These are phyloP conservation scores for Hyaloperonospora arabidopsidis DNA, from an alignment of 352 stramenopile genomes.

Conservation along the genomic window DNA sequence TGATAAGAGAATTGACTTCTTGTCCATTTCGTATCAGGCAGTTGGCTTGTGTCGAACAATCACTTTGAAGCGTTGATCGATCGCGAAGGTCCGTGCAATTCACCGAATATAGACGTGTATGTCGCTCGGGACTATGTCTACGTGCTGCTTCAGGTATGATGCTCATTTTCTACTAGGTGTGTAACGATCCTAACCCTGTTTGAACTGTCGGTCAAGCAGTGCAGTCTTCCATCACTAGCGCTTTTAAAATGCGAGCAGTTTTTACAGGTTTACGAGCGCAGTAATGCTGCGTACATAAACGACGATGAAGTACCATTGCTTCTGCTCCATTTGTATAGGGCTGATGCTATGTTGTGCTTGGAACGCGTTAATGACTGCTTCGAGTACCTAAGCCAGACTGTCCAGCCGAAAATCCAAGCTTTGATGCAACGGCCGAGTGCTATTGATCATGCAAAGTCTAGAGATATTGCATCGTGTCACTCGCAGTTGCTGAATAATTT, in stretches of 20 bases:
- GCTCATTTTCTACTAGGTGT: background rate
- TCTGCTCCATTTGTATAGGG: constrained; percentile 52
- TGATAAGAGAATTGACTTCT: background rate
- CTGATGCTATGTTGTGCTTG: constrained; percentile 67
- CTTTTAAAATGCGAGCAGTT: constrained; percentile 35
- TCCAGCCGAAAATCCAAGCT: constrained; percentile 27
- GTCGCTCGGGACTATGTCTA: constrained; percentile 43
- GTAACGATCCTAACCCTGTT: background rate
- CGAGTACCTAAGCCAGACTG: constrained; percentile 28
- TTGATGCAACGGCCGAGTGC: constrained; percentile 3
- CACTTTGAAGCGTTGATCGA: constrained; percentile 33
- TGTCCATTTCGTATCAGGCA: constrained; percentile 11
- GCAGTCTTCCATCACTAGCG: constrained; percentile 41
- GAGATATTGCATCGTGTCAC: constrained; percentile 38
- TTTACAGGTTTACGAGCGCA: constrained; percentile 11
- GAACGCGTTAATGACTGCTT: constrained; percentile 59
- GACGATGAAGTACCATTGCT: constrained; percentile 5
- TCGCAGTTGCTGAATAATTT: constrained; percentile 72
- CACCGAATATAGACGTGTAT: constrained; percentile 1
- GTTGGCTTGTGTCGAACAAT: constrained; percentile 33
- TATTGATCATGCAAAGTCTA: background rate
- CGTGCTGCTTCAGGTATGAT: constrained; percentile 47
- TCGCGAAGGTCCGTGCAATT: background rate
- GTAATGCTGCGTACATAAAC: background rate
- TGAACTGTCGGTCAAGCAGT: constrained; percentile 19